Evolutionary conservation across 768 basidiomycete species (phyloP).

Genomic region (Mycena leptocephala): DNA sequence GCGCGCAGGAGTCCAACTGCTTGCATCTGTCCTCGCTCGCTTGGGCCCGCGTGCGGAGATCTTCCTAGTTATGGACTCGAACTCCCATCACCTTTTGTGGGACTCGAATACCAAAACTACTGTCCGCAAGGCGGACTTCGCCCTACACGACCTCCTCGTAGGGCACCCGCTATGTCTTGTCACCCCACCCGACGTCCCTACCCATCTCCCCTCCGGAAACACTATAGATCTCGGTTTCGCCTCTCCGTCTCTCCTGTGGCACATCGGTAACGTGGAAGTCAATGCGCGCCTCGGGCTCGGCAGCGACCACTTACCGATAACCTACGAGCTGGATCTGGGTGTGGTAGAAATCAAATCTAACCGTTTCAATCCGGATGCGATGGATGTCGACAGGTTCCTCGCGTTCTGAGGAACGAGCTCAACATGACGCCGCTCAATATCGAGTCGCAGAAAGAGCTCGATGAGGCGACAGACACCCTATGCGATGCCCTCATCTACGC

Average conservation of each 20-base stretch:
- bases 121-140: no score
- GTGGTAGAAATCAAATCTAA: no score
- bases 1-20: background rate
- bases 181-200: conserved; percentile 2
- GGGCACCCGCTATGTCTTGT: background rate
- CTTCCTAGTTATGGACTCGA: no score
- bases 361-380: no score
- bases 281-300: background rate
- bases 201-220: background rate
- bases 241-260: background rate
- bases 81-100: no score
- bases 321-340: background rate
- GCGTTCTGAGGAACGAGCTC: no score
- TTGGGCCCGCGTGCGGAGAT: background rate
- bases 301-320: conserved; percentile 2
- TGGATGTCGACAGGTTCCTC: no score
- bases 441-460: background rate
- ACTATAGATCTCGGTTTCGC: background rate
- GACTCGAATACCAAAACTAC: no score
- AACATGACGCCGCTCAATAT: background rate
- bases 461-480: background rate
- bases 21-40: background rate
- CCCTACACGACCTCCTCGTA: background rate
- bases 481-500: background rate
- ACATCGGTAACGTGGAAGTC: background rate